Percentiles rank a stretch among this genome's conserved stretches.
These are phyloP conservation scores for Dillenia suffruticosa DNA, from an alignment of 164 flowering plant genomes.

Conservation along the genomic window DNA sequence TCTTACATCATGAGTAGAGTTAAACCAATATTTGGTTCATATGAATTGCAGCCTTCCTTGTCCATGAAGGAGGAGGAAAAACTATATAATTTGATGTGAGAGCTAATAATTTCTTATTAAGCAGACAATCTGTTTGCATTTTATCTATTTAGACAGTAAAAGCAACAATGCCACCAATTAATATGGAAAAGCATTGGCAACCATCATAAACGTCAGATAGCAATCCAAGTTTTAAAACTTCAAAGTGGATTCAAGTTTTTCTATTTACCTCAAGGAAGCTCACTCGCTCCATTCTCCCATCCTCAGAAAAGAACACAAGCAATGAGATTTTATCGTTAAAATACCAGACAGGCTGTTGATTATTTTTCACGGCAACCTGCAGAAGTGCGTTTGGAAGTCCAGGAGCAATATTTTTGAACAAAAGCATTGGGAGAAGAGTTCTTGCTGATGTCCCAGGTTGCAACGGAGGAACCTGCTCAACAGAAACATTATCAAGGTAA, in stretches of 20 bases:
- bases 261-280: constrained; percentile 77
- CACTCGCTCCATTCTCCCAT: constrained; percentile 92
- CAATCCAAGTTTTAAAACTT: too few species aligned
- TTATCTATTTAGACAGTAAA: too few species aligned
- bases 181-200: too few species aligned
- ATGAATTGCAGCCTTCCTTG: too few species aligned
- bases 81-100: too few species aligned
- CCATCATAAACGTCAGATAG: too few species aligned
- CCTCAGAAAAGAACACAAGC: constrained; percentile 67
- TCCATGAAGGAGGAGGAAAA: too few species aligned
- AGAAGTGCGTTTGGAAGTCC: constrained; percentile 84
- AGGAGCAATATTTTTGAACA: constrained; percentile 74
- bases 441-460: constrained; percentile 81
- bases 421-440: constrained; percentile 84
- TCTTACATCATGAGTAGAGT: too few species aligned
- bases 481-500: not conserved
- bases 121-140: too few species aligned
- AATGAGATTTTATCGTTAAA: constrained; percentile 75
- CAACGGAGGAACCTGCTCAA: constrained; percentile 66
- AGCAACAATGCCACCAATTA: too few species aligned
- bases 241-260: not conserved
- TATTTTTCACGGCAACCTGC: constrained; percentile 95
- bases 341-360: constrained; percentile 98
- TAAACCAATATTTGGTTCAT: too few species aligned
- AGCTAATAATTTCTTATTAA: too few species aligned